Evolutionary conservation across 345 rosid species (phyloP).

Genomic region (Gossypium turneri): DNA sequence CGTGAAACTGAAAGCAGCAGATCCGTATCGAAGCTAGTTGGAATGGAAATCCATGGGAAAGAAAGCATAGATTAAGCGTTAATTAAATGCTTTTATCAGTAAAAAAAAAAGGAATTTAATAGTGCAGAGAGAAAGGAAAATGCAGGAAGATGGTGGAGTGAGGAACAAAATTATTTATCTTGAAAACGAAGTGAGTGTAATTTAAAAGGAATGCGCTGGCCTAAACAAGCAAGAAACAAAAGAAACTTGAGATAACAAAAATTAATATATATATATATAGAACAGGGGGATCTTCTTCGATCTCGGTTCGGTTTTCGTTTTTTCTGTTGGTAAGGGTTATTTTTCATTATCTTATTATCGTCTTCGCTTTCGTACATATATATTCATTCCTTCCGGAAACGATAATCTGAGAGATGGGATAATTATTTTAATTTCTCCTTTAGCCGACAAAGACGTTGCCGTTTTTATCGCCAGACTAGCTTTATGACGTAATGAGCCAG

Average conservation of each 20-base stretch:
- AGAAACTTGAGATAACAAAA: background rate
- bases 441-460: constrained; percentile 18
- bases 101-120: background rate
- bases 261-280: too few relatives aligned
- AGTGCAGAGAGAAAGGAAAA: constrained; percentile 14
- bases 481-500: too few relatives aligned
- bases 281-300: background rate
- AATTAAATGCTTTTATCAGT: background rate
- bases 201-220: background rate
- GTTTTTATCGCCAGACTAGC: background rate
- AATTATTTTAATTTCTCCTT: background rate
- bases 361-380: background rate
- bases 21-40: constrained; percentile 1
- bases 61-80: constrained; percentile 18
- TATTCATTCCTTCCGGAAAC: background rate
- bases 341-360: background rate
- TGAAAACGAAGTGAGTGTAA: background rate
- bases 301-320: background rate
- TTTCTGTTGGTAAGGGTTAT: background rate
- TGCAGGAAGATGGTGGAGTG: background rate
- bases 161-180: background rate
- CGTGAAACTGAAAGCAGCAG: constrained; percentile 15
- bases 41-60: background rate
- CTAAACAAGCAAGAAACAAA: background rate
- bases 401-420: background rate